A percentile compares a stretch with the other conserved stretches of the same genome.
Evolutionary conservation across 352 stramenopile species (phyloP).

Genomic region (Thalassiosira mediterranea): DNA sequence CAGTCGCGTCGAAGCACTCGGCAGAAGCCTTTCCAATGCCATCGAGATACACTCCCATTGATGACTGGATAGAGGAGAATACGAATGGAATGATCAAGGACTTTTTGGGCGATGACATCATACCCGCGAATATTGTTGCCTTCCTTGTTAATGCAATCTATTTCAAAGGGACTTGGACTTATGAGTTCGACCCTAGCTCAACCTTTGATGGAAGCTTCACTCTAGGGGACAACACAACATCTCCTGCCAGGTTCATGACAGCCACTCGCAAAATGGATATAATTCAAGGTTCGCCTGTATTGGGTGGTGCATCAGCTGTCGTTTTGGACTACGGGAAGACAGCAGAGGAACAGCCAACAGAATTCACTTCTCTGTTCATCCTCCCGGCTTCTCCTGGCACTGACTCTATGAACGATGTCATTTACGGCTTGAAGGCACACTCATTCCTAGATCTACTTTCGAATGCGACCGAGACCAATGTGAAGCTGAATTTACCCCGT

Average conservation of each 20-base stretch:
- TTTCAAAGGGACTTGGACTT: conserved; percentile 51
- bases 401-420: conserved; percentile 26
- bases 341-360: background rate
- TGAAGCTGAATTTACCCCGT: conserved; percentile 34
- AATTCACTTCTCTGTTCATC: conserved; percentile 42
- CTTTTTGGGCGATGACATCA: conserved; percentile 27
- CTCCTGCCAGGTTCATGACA: conserved; percentile 28
- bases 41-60: conserved; percentile 25
- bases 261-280: conserved; percentile 26
- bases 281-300: background rate
- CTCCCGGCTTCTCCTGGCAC: conserved; percentile 16
- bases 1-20: conserved; percentile 5
- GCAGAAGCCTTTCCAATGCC: conserved; percentile 27
- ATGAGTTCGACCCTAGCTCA: conserved; percentile 29
- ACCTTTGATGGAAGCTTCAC: conserved; percentile 30
- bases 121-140: conserved; percentile 22
- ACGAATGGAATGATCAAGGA: conserved; percentile 42
- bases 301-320: conserved; percentile 25
- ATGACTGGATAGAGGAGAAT: conserved; percentile 40
- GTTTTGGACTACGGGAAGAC: conserved; percentile 43
- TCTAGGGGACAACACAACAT: background rate
- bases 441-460: conserved; percentile 20
- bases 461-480: conserved; percentile 11
- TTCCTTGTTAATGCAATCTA: conserved; percentile 48
- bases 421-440: conserved; percentile 8